Base-by-base conservation (phyloP, 1,284 basidiomycete genomes). In the Bondarzewia mesenterica region DNA sequence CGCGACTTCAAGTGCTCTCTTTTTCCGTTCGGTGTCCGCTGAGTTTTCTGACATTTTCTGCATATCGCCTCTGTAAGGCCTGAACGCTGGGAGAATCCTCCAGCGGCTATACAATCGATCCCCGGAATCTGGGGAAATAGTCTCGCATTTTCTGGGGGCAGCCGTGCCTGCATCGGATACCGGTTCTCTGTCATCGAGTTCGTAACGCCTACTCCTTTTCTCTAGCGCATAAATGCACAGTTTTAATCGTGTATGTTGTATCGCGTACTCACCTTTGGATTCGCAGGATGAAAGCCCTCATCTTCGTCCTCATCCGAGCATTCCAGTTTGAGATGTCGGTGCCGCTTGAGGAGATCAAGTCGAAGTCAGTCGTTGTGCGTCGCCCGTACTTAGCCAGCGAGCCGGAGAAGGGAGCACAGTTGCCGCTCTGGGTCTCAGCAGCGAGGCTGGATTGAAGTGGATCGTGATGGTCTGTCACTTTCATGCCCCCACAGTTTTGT, bases 121-220 rank as follows among this genome's bases (percentile, higher is more conserved):
- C 65, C 66, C 15, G 60, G 65, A n/a, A 54, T 67, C 2, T 64
- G 55, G 54, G 57, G 57, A n/a, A 56, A 63, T 45, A 15, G 63
- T 14, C 39, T 66, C 46, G 57, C 63, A 20, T 69, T 68, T 54
- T 47, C 63, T 5, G 60, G 57, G 5, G 62, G 62, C 16, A 47
- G 57, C 4, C 53, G 56, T 36, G 55, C 60, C 8, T 66, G 64
- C 48, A 65, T 66, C 36, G 74, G 74, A 1, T 74, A 68, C 56
- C 64, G 70, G 8, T 73, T 76, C 50, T 68, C 73, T 5, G 48
- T 75, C 14, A 61, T 65, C 8, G 73, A 75, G 61, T 63, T 46
- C 52, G 58, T 60, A 8, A 20, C 20, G 7, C 27, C 15, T 6
- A 37, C 16, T 12, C 15, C n/a, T 37, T n/a, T 25, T 8, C 16